Conservation (phyloP, 768 basidiomycete species). For the Pulveroboletus frians region DNA sequence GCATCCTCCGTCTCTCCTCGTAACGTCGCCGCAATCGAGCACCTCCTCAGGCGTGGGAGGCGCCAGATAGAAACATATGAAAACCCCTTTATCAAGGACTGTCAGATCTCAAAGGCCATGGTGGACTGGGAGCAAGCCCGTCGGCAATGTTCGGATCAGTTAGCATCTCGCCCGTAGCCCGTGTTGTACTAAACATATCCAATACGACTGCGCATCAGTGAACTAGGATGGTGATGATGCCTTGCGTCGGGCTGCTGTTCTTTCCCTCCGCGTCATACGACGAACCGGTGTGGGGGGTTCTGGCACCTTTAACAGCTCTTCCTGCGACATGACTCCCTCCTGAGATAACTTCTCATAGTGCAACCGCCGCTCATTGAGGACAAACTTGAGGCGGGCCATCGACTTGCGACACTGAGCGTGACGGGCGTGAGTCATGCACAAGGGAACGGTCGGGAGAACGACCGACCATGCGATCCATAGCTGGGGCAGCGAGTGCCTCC, state of each 20-base stretch:
- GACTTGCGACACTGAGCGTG: slow-evolving; percentile 76
- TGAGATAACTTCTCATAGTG: slow-evolving; percentile 53
- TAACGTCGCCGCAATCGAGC: slow-evolving; percentile 66
- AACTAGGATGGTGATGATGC: neutral
- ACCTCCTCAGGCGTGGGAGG: slow-evolving; percentile 63
- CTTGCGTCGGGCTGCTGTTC: slow-evolving; percentile 16
- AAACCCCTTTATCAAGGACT: slow-evolving; percentile 61
- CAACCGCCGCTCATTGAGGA: slow-evolving; percentile 84
- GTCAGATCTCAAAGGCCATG: slow-evolving; percentile 72
- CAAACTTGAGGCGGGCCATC: slow-evolving; percentile 94
- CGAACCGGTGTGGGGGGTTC: slow-evolving; percentile 10
- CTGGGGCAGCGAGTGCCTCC: slow-evolving; percentile 25
- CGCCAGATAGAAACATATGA: slow-evolving; percentile 70
- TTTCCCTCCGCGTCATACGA: slow-evolving; percentile 21
- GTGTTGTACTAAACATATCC: slow-evolving; percentile 8
- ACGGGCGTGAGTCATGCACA: slow-evolving; percentile 1
- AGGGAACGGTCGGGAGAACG: neutral
- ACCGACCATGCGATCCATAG: slow-evolving; percentile 43
- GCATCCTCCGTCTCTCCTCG: slow-evolving; percentile 58
- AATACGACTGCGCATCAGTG: slow-evolving; percentile 4
- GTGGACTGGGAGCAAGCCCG: slow-evolving; percentile 50
- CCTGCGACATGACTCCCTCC: slow-evolving; percentile 18
- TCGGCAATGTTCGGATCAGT: slow-evolving; percentile 3
- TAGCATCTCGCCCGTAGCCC: slow-evolving; percentile 9
- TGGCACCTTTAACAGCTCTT: slow-evolving; percentile 13